phyloP scores from a whole-genome alignment of 768 basidiomycete species.

The Pholiota microspora region DNA sequence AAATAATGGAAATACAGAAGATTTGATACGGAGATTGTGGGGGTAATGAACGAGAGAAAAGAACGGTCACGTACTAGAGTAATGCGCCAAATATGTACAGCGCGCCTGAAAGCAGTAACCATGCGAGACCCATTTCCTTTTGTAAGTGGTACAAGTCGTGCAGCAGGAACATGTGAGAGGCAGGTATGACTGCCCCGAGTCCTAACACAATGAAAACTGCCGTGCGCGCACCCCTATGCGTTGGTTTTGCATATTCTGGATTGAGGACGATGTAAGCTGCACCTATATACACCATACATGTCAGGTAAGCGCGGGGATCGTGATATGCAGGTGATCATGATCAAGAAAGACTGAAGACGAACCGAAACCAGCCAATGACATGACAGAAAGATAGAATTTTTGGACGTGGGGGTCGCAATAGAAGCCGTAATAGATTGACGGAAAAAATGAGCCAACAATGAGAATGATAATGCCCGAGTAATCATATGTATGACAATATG shows the following conservation, averaged over 20 bases:
- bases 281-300: slow-evolving; percentile 32
- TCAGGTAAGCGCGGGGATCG: slow-evolving; percentile 18
- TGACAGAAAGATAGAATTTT: slow-evolving; percentile 50
- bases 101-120: slow-evolving; percentile 66
- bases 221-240: slow-evolving; percentile 75
- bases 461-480: slow-evolving; percentile 81
- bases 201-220: slow-evolving; percentile 79
- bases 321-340: slow-evolving; percentile 19
- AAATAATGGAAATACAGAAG: slow-evolving; percentile 12
- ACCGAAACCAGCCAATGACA: slow-evolving; percentile 59
- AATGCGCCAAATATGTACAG: slow-evolving; percentile 80
- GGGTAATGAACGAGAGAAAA: slow-evolving; percentile 20
- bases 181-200: slow-evolving; percentile 64
- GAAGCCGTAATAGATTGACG: slow-evolving; percentile 77
- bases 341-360: slow-evolving; percentile 29
- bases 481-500: slow-evolving; percentile 64
- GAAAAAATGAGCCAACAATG: slow-evolving; percentile 77
- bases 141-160: slow-evolving; percentile 58
- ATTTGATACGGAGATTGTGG: slow-evolving; percentile 20
- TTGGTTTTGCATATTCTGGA: slow-evolving; percentile 74
- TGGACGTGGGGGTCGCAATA: slow-evolving; percentile 59
- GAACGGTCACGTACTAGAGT: slow-evolving; percentile 63
- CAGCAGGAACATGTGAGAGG: slow-evolving; percentile 57
- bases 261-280: slow-evolving; percentile 76
- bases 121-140: slow-evolving; percentile 65